A percentile compares a stretch with the other conserved stretches of the same genome.
Evolutionary conservation across 345 rosid species (phyloP).

Genomic region (Eucalyptus cloeziana): DNA sequence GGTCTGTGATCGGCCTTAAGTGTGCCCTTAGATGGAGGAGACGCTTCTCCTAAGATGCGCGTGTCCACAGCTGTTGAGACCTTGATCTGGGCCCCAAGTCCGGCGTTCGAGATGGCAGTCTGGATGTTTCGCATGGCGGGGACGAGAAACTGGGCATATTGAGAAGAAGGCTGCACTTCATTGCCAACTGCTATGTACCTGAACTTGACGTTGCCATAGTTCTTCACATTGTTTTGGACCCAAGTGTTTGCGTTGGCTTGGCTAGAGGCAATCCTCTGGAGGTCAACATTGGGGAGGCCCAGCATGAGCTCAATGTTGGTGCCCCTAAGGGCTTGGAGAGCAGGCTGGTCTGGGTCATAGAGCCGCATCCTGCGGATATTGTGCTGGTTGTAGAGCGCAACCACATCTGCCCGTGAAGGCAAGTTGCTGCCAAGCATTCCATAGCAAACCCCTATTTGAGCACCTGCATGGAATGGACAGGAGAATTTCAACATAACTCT

Average conservation of each 20-base stretch:
- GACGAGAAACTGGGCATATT: conserved; percentile 9
- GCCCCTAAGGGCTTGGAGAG: conserved; percentile 40
- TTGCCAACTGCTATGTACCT: conserved; percentile 58
- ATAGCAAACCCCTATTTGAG: conserved; percentile 60
- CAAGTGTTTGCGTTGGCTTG: conserved; percentile 35
- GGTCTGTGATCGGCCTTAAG: background rate
- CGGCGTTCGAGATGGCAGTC: conserved; percentile 11
- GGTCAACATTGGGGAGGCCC: conserved; percentile 23
- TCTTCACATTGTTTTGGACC: conserved; percentile 32
- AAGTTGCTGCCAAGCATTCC: conserved; percentile 44
- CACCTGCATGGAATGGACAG: background rate
- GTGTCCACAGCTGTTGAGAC: conserved; percentile 18
- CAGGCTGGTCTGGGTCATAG: conserved; percentile 14
- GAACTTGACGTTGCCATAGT: conserved; percentile 24
- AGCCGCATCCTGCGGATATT: conserved; percentile 40
- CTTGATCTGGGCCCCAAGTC: conserved; percentile 21
- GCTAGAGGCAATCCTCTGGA: conserved; percentile 15
- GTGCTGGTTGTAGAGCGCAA: conserved; percentile 29
- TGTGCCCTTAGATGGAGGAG: conserved; percentile 8
- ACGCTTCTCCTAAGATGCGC: background rate
- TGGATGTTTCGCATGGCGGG: conserved; percentile 42
- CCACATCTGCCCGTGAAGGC: conserved; percentile 31
- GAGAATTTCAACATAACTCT: background rate
- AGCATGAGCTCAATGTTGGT: conserved; percentile 39
- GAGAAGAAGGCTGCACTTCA: conserved; percentile 23